Conservation (phyloP, 2,329 filamentous ascomycete species). For the Penicillium psychrosexuale region DNA sequence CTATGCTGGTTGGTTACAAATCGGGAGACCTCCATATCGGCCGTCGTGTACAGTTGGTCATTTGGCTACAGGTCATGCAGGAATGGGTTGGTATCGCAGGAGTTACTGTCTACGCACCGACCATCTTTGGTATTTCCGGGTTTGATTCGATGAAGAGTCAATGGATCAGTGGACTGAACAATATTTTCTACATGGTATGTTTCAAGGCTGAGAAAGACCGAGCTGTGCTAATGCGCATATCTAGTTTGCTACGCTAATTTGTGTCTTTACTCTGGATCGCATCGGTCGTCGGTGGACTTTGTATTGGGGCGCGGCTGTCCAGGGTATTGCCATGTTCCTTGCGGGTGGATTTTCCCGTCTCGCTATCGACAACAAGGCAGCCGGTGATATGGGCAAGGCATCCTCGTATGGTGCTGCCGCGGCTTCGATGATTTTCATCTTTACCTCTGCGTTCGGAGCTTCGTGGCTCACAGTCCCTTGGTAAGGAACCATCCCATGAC, state of each 20-base stretch:
- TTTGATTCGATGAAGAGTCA: slow-evolving; percentile 59
- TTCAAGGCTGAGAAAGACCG: neutral
- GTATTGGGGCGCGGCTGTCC: slow-evolving; percentile 64
- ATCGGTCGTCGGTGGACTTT: slow-evolving; percentile 68
- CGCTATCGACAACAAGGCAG: slow-evolving; percentile 49
- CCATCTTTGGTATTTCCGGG: slow-evolving; percentile 65
- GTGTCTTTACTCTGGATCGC: slow-evolving; percentile 66
- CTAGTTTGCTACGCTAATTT: slow-evolving; percentile 63
- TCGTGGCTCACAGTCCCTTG: slow-evolving; percentile 62
- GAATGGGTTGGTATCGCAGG: slow-evolving; percentile 69
- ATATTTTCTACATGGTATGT: slow-evolving; percentile 54
- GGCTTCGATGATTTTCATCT: slow-evolving; percentile 68
- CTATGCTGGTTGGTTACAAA: slow-evolving; percentile 66
- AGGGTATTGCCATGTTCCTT: slow-evolving; percentile 65
- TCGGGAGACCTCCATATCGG: slow-evolving; percentile 65
- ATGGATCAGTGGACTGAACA: slow-evolving; percentile 61
- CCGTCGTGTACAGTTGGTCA: slow-evolving; percentile 64
- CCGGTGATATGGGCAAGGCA: slow-evolving; percentile 47
- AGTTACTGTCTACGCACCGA: slow-evolving; percentile 59
- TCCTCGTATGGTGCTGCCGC: slow-evolving; percentile 61
- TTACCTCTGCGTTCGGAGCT: slow-evolving; percentile 62
- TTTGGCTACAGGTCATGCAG: slow-evolving; percentile 70
- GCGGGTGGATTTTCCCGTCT: slow-evolving; percentile 61
- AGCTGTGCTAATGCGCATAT: neutral
- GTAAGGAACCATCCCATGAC: neutral